These are phyloP conservation scores for Dichotomocladium elegans DNA, from an alignment of 371 early-diverging fungal species.

Conservation along the genomic window DNA sequence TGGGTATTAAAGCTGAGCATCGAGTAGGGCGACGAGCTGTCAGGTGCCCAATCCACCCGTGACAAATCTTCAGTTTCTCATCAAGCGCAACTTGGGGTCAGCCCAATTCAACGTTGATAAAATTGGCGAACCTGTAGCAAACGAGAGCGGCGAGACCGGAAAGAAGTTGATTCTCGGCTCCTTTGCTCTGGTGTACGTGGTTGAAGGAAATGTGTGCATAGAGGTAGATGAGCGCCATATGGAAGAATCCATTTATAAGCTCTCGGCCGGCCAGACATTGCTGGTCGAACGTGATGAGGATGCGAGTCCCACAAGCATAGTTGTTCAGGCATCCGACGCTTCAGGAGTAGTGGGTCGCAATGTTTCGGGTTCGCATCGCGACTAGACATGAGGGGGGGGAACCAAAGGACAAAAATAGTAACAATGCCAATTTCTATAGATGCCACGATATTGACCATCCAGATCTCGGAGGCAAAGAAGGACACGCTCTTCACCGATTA, in stretches of 20 bases:
- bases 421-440: slow-evolving; percentile 7
- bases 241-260: slow-evolving; percentile 14
- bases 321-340: slow-evolving; percentile 32
- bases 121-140: slow-evolving; percentile 34
- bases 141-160: slow-evolving; percentile 38
- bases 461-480: slow-evolving; percentile 21
- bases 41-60: slow-evolving; percentile 49
- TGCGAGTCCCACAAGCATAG: slow-evolving; percentile 55
- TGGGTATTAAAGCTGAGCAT: neutral
- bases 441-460: slow-evolving; percentile 36
- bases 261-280: slow-evolving; percentile 51
- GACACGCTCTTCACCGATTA: neutral
- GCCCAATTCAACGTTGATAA: slow-evolving; percentile 43
- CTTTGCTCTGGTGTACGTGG: slow-evolving; percentile 58
- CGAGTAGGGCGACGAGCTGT: slow-evolving; percentile 38
- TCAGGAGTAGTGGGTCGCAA: slow-evolving; percentile 23
- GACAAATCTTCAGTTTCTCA: slow-evolving; percentile 51
- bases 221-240: slow-evolving; percentile 44
- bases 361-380: slow-evolving; percentile 20
- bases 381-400: neutral
- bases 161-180: slow-evolving; percentile 51
- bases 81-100: slow-evolving; percentile 41
- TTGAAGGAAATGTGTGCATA: slow-evolving; percentile 51
- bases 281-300: slow-evolving; percentile 62
- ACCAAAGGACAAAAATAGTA: neutral